Base-by-base conservation (phyloP, 2,329 filamentous ascomycete genomes). In the Nothophoma quercina region DNA sequence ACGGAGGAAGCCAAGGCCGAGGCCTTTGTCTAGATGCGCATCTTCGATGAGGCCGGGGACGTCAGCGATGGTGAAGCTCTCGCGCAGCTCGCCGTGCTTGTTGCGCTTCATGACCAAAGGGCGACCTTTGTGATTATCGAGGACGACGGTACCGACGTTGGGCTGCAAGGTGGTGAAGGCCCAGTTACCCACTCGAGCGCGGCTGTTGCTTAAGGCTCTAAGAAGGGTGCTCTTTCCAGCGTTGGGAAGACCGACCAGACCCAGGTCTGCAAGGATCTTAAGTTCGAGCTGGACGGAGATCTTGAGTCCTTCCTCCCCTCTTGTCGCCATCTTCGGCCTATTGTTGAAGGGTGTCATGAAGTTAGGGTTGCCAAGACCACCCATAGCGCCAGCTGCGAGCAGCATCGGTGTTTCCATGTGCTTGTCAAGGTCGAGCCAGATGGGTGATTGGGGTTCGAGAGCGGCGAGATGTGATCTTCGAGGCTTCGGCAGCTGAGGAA, bases 151-250 rank as follows among this genome's bases (percentile, higher is more conserved):
- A 42, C 95, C 95, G 47, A 99, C 96, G 63, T 96, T 97, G 2
- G 95, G 95, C 63, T 93, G 88, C 7, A 99, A 81, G 0, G 95
- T 99, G 3, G 95, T 99, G 73, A 99, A 99, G 8, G 92, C 93
- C 95, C 95, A 99, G 71, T 90, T 88, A 32, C 95, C 95, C 4
- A 99, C 87, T 30, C 95, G 85, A 1, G 95, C 91, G 54, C 92
- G 88, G 71, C 90, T 96, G 72, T 93, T 93, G 65, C 88, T 96
- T 64, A 99, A 79, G 3, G 93, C 88, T 15, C 95, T 87, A 13
- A 98, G 83, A 1, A 99, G 82, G 0, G 95, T 98, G 70, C 90
- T 96, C 77, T 99, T 99, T 7, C 95, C 95, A 4, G 93, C 95
- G 72, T 99, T 99, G 1, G 95, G 95, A 13, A 98, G 84, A 1